Conservation (phyloP, 305 asterid species). For the Rubia tinctorum region DNA sequence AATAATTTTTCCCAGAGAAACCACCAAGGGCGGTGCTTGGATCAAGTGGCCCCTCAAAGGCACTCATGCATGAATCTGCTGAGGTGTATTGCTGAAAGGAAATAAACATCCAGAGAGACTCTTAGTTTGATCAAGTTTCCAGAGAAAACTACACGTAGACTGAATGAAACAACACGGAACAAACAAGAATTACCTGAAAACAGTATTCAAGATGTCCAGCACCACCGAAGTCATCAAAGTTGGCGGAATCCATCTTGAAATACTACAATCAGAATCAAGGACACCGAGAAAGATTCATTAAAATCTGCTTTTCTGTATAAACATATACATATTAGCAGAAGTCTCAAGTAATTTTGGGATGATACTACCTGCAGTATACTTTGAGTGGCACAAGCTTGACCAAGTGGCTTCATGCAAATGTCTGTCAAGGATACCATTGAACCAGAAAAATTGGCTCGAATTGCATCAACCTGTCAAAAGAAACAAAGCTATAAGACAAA, state of each 20-base stretch:
- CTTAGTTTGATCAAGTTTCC: neutral
- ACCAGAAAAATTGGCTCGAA: conserved; percentile 84
- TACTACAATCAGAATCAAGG: conserved; percentile 38
- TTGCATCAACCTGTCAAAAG: conserved; percentile 80
- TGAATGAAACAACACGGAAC: conserved; percentile 1
- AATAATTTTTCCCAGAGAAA: conserved; percentile 83
- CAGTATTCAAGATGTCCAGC: conserved; percentile 82
- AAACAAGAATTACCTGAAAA: conserved; percentile 59
- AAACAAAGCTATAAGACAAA: neutral
- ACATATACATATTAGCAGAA: conserved; percentile 1
- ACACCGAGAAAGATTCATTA: neutral
- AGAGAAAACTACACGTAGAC: neutral
- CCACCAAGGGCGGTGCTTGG: conserved; percentile 99
- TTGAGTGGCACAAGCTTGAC: conserved; percentile 97
- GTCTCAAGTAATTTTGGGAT: conserved; percentile 5
- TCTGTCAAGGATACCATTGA: conserved; percentile 79
- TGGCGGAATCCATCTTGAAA: conserved; percentile 90
- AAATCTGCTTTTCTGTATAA: conserved; percentile 5
- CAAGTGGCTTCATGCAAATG: conserved; percentile 99
- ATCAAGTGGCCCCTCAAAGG: conserved; percentile 96
- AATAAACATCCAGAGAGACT: conserved; percentile 17
- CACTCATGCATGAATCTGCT: conserved; percentile 82
- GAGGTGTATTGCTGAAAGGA: conserved; percentile 79
- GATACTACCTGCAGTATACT: conserved; percentile 87
- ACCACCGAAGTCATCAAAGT: conserved; percentile 77